Conservation (phyloP, 768 basidiomycete species). For the Trametes elegans region DNA sequence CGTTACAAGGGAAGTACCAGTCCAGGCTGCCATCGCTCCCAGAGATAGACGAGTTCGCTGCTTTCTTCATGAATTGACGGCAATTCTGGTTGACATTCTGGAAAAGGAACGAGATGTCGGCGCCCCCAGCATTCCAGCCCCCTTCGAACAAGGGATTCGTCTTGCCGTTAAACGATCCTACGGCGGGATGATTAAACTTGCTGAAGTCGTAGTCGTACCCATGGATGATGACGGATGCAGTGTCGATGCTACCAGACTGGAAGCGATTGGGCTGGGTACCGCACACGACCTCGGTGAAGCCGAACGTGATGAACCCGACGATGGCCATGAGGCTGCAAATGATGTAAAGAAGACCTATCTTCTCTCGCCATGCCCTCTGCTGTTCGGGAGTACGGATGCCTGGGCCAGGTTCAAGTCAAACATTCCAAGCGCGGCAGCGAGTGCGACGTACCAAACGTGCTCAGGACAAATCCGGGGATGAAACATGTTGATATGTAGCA, state of each 20-base stretch:
- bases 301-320: slow-evolving; percentile 98
- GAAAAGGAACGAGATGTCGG: slow-evolving; percentile 93
- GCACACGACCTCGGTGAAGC: slow-evolving; percentile 93
- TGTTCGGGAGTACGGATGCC: slow-evolving; percentile 89
- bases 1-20: slow-evolving; percentile 99
- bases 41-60: slow-evolving; percentile 68
- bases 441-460: slow-evolving; percentile 65
- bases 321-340: slow-evolving; percentile 83
- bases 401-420: slow-evolving; percentile 28
- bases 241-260: slow-evolving; percentile 74
- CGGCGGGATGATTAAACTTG: slow-evolving; percentile 79
- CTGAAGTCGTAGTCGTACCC: slow-evolving; percentile 93
- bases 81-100: slow-evolving; percentile 90
- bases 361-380: slow-evolving; percentile 97
- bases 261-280: slow-evolving; percentile 82
- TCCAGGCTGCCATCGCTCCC: slow-evolving; percentile 60
- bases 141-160: slow-evolving; percentile 83
- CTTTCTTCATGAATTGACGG: slow-evolving; percentile 68
- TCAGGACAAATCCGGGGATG: slow-evolving; percentile 77
- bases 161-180: slow-evolving; percentile 70
- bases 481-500: slow-evolving; percentile 82
- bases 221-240: slow-evolving; percentile 86
- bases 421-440: neutral
- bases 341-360: slow-evolving; percentile 87
- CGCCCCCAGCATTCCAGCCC: slow-evolving; percentile 75